Conservation (phyloP, 2,329 filamentous ascomycete genomes). For the Lecanosticta acicola region DNA sequence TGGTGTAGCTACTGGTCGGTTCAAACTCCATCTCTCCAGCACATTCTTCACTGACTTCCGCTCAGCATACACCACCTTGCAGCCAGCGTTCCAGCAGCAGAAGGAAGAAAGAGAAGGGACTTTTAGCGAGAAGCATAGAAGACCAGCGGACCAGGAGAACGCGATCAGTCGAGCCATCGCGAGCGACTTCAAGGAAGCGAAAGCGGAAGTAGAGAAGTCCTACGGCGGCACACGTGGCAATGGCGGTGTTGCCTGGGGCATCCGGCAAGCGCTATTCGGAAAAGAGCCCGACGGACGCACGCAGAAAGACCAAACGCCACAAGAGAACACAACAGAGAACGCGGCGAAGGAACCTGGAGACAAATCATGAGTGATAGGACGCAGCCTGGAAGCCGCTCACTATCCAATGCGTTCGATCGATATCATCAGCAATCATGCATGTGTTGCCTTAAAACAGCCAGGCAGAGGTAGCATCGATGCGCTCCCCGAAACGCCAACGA, state of each 20-base stretch:
- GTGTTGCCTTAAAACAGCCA: background rate
- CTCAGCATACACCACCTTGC: conserved; percentile 27
- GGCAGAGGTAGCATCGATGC: background rate
- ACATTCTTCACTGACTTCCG: background rate
- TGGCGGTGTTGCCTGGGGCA: conserved; percentile 26
- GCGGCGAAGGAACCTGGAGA: no score
- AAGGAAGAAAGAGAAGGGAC: conserved; percentile 22
- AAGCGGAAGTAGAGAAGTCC: conserved; percentile 12
- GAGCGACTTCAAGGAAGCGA: conserved; percentile 25
- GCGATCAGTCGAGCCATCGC: conserved; percentile 25
- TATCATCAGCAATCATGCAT: background rate
- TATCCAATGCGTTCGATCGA: background rate
- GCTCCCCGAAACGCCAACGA: background rate
- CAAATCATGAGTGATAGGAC: background rate
- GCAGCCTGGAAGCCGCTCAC: no score
- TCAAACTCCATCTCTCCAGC: background rate
- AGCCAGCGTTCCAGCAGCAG: conserved; percentile 28
- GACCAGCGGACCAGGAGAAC: conserved; percentile 10
- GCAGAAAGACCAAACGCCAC: no score
- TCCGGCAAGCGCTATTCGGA: conserved; percentile 19
- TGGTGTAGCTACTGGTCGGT: conserved; percentile 20
- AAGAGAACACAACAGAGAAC: background rate
- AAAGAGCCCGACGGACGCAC: conserved; percentile 1
- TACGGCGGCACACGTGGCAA: conserved; percentile 1
- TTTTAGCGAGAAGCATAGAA: conserved; percentile 20